These are phyloP conservation scores for Lipomyces mesembrius DNA, from an alignment of 805 yeast species.

Conservation along the genomic window DNA sequence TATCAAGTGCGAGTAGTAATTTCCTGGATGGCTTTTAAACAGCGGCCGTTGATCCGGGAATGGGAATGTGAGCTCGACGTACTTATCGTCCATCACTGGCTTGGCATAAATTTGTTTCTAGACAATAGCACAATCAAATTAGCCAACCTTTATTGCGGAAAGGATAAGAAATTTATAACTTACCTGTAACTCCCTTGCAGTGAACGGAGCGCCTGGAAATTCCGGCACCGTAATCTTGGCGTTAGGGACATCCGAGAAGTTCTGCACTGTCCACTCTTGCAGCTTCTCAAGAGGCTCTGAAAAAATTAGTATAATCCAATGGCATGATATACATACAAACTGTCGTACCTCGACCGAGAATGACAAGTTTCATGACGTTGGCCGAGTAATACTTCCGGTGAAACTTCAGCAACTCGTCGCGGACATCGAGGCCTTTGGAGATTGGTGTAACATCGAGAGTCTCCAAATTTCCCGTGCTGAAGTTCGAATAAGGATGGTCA, in stretches of 20 bases:
- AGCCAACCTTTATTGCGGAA: background rate
- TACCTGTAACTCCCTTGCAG: slow-evolving; percentile 51
- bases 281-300: slow-evolving; percentile 70
- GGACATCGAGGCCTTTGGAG: slow-evolving; percentile 65
- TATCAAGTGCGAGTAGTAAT: slow-evolving; percentile 75
- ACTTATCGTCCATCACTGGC: slow-evolving; percentile 81
- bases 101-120: slow-evolving; percentile 59
- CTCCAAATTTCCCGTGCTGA: slow-evolving; percentile 83
- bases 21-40: slow-evolving; percentile 73
- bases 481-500: slow-evolving; percentile 81
- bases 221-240: slow-evolving; percentile 47
- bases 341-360: slow-evolving; percentile 63
- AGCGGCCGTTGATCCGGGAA: slow-evolving; percentile 73
- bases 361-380: slow-evolving; percentile 83
- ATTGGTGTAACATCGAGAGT: slow-evolving; percentile 75
- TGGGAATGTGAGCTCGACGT: slow-evolving; percentile 67
- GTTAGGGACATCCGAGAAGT: slow-evolving; percentile 68
- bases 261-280: slow-evolving; percentile 68
- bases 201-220: slow-evolving; percentile 56
- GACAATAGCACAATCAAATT: slow-evolving; percentile 14
- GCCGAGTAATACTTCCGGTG: slow-evolving; percentile 76
- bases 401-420: slow-evolving; percentile 79
- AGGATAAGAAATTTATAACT: background rate
- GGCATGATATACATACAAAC: too few species aligned
- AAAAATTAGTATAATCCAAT: background rate